Evolutionary conservation across 352 stramenopile species (phyloP), one percentile per base, ranked within the genome.

Genomic region (Phytophthora palmivora): DNA sequence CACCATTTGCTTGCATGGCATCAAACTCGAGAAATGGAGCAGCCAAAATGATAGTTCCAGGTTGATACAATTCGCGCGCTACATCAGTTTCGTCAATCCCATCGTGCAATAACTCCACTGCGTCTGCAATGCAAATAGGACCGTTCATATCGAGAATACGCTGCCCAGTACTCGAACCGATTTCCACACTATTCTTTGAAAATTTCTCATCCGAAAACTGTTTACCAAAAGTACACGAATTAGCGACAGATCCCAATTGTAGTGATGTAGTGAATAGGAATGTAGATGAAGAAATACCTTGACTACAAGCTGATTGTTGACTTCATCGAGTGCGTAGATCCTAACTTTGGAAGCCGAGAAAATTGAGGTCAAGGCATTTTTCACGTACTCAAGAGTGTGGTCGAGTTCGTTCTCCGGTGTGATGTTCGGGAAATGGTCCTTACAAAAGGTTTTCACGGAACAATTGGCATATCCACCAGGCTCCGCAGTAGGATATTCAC

Each of bases 371-470:
- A 94, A 62, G 0, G 79, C 72, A 14, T 67, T 78, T 61, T 89
- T 82, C 54, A 89, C 54, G 43, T 85, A 83, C 58, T 94, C 84
- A 2, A 92, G 70, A 3, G 83, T 90, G 45, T 92, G 82, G 54
- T 94, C 82, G 0, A 92, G 60, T 53, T 94, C 85, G 36, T 90
- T 88, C 42, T 94, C 85, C 0, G 85, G 85, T 12, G 79, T 84
- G 21, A 94, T 87, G 38, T 85, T 85, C 11, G 84, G 64, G n/a
- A 92, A 79, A 34, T 87, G 74, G 26, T 94, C 82, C 28, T 91
- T 89, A 70, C 78, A 89, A 54, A 90, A 94, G 2, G 80, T 69
- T 63, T 89, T 91, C 5, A 84, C 65, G 0, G 85, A 87, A 63
- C 67, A 79, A 19, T 79, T 86, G 0, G 85, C 79, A 24, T 88